Conservation (phyloP, 257 asterid genomes). For the Penstemon barbatus region DNA sequence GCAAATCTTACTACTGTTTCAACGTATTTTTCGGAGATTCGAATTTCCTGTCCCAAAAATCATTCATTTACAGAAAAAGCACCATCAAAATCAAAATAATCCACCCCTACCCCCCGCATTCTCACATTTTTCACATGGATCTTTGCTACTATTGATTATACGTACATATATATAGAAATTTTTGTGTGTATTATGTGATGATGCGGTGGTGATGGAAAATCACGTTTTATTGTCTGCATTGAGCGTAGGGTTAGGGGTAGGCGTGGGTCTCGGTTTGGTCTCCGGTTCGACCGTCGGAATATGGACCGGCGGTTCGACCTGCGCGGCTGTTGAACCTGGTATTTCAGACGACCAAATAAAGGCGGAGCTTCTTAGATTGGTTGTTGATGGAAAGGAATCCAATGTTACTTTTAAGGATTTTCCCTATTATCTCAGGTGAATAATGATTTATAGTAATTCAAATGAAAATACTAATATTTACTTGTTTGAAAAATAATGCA, state of each 20-base stretch:
- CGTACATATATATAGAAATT: neutral
- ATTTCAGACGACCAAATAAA: constrained; percentile 59
- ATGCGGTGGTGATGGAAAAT: constrained; percentile 68
- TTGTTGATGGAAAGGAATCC: constrained; percentile 62
- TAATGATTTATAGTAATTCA: neutral
- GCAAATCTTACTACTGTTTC: constrained; percentile 38
- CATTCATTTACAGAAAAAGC: neutral
- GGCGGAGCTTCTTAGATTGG: constrained; percentile 59
- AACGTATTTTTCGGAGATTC: constrained; percentile 36
- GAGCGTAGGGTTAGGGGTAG: constrained; percentile 89
- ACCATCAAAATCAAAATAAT: constrained; percentile 1
- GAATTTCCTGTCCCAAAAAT: constrained; percentile 26
- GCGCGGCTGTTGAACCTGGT: constrained; percentile 38
- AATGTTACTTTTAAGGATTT: constrained; percentile 62
- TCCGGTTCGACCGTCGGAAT: constrained; percentile 67
- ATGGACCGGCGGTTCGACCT: constrained; percentile 46
- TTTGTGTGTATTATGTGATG: constrained; percentile 16
- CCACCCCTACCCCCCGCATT: constrained; percentile 3
- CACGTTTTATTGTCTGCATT: constrained; percentile 77
- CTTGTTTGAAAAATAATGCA: too few relatives aligned
- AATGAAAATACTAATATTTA: too few relatives aligned
- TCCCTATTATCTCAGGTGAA: constrained; percentile 86
- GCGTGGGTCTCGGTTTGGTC: constrained; percentile 78
- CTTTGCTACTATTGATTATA: constrained; percentile 19
- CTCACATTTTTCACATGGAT: constrained; percentile 28